phyloP scores from a whole-genome alignment of 1,139 yeast genomes.

The Sugiyamaella grinbergsii region DNA sequence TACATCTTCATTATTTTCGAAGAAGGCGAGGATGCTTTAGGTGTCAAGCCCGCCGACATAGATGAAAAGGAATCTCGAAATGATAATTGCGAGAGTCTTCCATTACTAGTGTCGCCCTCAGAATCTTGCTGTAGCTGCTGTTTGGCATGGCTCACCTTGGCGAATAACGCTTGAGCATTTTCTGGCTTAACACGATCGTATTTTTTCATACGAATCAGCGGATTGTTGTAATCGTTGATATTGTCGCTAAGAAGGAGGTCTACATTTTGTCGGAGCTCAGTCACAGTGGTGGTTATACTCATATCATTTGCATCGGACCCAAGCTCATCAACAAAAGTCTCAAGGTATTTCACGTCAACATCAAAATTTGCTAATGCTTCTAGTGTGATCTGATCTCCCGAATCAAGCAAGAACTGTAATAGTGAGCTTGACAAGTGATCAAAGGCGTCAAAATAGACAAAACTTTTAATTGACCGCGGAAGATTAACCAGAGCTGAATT shows the following conservation, averaged over 20 bases:
- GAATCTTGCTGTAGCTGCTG: slow-evolving; percentile 21
- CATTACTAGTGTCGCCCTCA: slow-evolving; percentile 1
- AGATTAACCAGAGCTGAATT: slow-evolving; percentile 82
- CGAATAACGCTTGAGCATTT: slow-evolving; percentile 54
- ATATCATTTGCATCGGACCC: slow-evolving; percentile 42
- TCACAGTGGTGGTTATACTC: slow-evolving; percentile 50
- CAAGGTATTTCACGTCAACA: slow-evolving; percentile 61
- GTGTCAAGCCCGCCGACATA: slow-evolving; percentile 12
- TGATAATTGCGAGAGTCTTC: slow-evolving; percentile 15
- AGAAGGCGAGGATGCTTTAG: slow-evolving; percentile 23
- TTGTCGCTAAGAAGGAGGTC: slow-evolving; percentile 54
- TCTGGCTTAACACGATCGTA: slow-evolving; percentile 64
- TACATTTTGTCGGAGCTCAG: slow-evolving; percentile 65
- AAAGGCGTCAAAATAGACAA: slow-evolving; percentile 81
- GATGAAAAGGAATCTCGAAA: slow-evolving; percentile 16
- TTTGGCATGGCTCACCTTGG: slow-evolving; percentile 42
- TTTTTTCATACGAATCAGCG: slow-evolving; percentile 56
- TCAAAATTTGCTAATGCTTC: slow-evolving; percentile 62
- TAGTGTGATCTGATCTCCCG: slow-evolving; percentile 46
- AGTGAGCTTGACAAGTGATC: slow-evolving; percentile 80
- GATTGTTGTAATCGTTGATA: slow-evolving; percentile 56
- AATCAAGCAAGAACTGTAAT: slow-evolving; percentile 56
- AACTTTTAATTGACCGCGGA: slow-evolving; percentile 74
- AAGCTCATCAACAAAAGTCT: slow-evolving; percentile 50
- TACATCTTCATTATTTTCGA: slow-evolving; percentile 33